Conservation (phyloP, 805 yeast species). For the Metschnikowia anglica region DNA sequence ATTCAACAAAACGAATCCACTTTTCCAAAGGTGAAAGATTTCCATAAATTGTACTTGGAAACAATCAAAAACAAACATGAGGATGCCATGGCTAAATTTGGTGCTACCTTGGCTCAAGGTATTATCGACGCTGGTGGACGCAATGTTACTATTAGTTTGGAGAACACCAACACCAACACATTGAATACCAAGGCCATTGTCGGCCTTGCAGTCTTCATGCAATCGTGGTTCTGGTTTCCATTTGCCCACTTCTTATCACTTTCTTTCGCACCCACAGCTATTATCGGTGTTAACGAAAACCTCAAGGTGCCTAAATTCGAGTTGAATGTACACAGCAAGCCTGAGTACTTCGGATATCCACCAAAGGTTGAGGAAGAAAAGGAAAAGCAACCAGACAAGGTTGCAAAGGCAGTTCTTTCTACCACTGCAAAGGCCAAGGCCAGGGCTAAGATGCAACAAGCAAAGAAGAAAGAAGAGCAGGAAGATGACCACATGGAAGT, state of each 20-base stretch:
- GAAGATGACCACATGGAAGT: slow-evolving; percentile 45
- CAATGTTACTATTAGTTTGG: slow-evolving; percentile 90
- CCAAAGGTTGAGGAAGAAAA: slow-evolving; percentile 79
- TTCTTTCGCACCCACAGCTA: slow-evolving; percentile 89
- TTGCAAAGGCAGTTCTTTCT: slow-evolving; percentile 89
- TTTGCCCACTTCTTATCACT: slow-evolving; percentile 87
- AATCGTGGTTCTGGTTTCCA: slow-evolving; percentile 99
- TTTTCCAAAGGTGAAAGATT: slow-evolving; percentile 73
- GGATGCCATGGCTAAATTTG: slow-evolving; percentile 95
- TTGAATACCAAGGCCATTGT: slow-evolving; percentile 88
- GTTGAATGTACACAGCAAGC: slow-evolving; percentile 76
- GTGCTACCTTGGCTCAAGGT: slow-evolving; percentile 96
- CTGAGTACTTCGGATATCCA: slow-evolving; percentile 82
- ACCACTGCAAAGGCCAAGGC: slow-evolving; percentile 94
- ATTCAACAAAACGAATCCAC: slow-evolving; percentile 83
- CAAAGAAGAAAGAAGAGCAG: slow-evolving; percentile 52
- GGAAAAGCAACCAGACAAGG: slow-evolving; percentile 81
- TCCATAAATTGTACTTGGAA: slow-evolving; percentile 70
- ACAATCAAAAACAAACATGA: slow-evolving; percentile 87
- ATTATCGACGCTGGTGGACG: slow-evolving; percentile 98
- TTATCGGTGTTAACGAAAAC: slow-evolving; percentile 83
- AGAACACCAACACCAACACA: slow-evolving; percentile 84
- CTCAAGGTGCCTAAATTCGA: slow-evolving; percentile 83
- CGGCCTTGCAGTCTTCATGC: slow-evolving; percentile 85
- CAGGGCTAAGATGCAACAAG: slow-evolving; percentile 69